phyloP scores from a whole-genome alignment of 192 early-diverging fungal species.

The Kappamyces sp. region DNA sequence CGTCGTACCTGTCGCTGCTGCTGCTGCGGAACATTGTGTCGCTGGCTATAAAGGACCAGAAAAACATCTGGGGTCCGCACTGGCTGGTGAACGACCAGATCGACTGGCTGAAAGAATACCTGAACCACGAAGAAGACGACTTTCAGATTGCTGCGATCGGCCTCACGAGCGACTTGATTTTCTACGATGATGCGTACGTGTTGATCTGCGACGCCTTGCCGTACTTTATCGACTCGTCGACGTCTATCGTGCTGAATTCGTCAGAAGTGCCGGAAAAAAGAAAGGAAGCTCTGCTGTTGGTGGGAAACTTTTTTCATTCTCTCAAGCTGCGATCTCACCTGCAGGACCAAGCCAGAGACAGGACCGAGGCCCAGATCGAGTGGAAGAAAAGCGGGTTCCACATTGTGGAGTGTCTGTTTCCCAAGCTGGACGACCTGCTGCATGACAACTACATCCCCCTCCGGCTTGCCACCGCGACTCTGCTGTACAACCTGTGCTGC shows the following conservation, averaged over 20 bases:
- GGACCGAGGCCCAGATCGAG: no score
- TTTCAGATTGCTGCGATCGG: slow-evolving; percentile 36
- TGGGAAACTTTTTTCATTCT: slow-evolving; percentile 30
- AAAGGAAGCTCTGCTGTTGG: slow-evolving; percentile 30
- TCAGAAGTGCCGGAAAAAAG: slow-evolving; percentile 17
- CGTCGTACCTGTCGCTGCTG: slow-evolving; percentile 22
- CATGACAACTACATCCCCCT: no score
- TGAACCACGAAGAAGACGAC: slow-evolving; percentile 30
- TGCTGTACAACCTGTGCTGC: no score
- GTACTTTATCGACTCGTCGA: slow-evolving; percentile 32
- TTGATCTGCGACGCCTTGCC: slow-evolving; percentile 24
- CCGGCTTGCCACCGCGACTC: no score
- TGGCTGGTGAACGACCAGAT: slow-evolving; percentile 36
- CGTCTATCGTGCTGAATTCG: slow-evolving; percentile 19
- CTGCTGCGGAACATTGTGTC: slow-evolving; percentile 20
- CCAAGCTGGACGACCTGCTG: no score
- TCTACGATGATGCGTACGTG: slow-evolving; percentile 24
- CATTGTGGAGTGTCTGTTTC: no score
- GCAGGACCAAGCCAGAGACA: no score
- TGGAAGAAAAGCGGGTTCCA: no score
- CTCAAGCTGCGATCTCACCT: no score
- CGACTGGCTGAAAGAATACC: slow-evolving; percentile 28
- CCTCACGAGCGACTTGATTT: slow-evolving; percentile 33
- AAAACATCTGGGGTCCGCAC: slow-evolving; percentile 31
- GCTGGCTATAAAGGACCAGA: slow-evolving; percentile 4